Conservation (phyloP, 2,329 filamentous ascomycete genomes). For the Monilinia laxa region DNA sequence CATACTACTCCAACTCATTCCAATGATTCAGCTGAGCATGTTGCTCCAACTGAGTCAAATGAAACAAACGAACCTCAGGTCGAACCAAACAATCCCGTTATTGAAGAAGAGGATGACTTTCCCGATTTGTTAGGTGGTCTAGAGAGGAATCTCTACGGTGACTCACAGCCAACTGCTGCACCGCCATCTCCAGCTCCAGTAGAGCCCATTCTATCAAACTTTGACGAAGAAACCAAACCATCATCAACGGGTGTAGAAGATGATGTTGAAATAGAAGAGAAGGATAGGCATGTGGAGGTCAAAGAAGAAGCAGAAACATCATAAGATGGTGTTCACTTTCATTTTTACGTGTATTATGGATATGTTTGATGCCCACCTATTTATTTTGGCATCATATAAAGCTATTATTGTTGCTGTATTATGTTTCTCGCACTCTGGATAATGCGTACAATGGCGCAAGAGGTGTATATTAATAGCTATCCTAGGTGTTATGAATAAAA, state of each 20-base stretch:
- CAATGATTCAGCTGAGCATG: background rate
- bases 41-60: background rate
- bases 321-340: background rate
- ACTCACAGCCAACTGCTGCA: background rate
- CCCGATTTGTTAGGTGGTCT: constrained; percentile 36
- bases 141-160: constrained; percentile 32
- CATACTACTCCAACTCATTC: background rate
- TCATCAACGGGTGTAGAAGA: background rate
- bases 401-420: background rate
- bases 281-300: background rate
- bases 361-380: background rate
- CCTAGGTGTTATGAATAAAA: background rate
- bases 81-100: background rate
- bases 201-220: background rate
- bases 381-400: background rate
- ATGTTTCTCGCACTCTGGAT: background rate
- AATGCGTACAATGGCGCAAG: background rate
- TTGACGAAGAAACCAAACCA: background rate
- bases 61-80: too few species aligned
- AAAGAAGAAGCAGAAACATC: constrained; percentile 2
- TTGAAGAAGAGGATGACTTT: constrained; percentile 31
- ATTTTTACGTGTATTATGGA: background rate
- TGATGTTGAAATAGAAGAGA: constrained; percentile 2
- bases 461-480: background rate
- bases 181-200: background rate